Evolutionary conservation across 2,329 filamentous ascomycete genomes (phyloP).

Genomic region (Lachnellula arida): DNA sequence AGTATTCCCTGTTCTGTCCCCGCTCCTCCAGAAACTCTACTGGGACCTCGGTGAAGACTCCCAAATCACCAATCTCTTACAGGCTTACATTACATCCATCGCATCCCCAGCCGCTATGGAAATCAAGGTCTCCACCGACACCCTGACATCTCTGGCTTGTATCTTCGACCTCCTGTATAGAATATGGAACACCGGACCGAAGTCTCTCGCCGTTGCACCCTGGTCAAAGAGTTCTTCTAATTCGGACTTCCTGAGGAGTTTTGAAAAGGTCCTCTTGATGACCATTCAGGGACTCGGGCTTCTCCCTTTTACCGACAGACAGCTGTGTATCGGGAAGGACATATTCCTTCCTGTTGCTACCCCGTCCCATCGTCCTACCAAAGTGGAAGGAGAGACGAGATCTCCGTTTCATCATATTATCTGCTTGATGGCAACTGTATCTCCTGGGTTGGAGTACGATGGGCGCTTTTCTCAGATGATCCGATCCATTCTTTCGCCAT

Average conservation of each 20-base stretch:
- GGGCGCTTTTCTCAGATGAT: slow-evolving; percentile 33
- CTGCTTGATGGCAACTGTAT: slow-evolving; percentile 43
- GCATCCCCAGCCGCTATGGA: slow-evolving; percentile 73
- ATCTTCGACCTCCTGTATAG: slow-evolving; percentile 65
- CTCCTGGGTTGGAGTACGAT: slow-evolving; percentile 23
- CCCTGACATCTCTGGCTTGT: slow-evolving; percentile 71
- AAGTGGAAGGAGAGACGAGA: slow-evolving; percentile 45
- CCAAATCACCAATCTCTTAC: slow-evolving; percentile 51
- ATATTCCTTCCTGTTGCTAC: slow-evolving; percentile 60
- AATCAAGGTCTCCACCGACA: slow-evolving; percentile 81
- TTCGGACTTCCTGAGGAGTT: slow-evolving; percentile 50
- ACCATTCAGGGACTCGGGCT: slow-evolving; percentile 50
- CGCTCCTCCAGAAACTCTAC: slow-evolving; percentile 58
- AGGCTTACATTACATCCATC: slow-evolving; percentile 56
- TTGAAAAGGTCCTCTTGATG: slow-evolving; percentile 45
- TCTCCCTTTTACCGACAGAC: slow-evolving; percentile 60
- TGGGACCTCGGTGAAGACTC: slow-evolving; percentile 60
- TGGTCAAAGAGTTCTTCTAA: slow-evolving; percentile 1
- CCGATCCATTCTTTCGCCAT: slow-evolving; percentile 50
- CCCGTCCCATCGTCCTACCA: slow-evolving; percentile 53
- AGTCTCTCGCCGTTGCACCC: slow-evolving; percentile 27
- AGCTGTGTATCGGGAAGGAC: slow-evolving; percentile 47
- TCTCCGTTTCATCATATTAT: slow-evolving; percentile 64
- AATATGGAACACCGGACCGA: slow-evolving; percentile 58
- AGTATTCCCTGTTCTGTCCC: slow-evolving; percentile 58